Evolutionary conservation across 2,329 filamentous ascomycete genomes (phyloP).

Genomic region (Fusarium solani-melongenae): DNA sequence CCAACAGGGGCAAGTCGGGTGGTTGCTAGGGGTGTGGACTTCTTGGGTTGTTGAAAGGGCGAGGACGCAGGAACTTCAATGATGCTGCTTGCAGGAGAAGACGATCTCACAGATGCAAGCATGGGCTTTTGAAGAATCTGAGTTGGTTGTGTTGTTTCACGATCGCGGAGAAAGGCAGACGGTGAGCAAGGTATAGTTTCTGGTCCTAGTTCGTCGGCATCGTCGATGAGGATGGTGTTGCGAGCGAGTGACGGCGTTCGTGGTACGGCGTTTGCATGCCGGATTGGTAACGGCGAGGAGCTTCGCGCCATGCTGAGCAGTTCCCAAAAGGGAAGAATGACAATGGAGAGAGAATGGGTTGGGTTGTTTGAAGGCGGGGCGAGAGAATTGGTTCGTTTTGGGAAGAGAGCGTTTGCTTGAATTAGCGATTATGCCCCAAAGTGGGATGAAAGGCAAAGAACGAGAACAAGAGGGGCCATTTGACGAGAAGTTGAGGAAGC

Average conservation of each 20-base stretch:
- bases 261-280: conserved; percentile 44
- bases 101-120: conserved; percentile 48
- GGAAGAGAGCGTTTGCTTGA: conserved; percentile 15
- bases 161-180: conserved; percentile 48
- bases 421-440: conserved; percentile 25
- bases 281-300: conserved; percentile 47
- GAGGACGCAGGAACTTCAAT: conserved; percentile 93
- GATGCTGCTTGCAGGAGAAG: conserved; percentile 58
- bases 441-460: conserved; percentile 18
- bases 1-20: conserved; percentile 80
- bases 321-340: background rate
- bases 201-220: conserved; percentile 58
- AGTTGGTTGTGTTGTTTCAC: conserved; percentile 56
- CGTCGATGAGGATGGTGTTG: conserved; percentile 45
- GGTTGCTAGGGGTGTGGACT: conserved; percentile 55
- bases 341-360: conserved; percentile 9
- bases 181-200: conserved; percentile 61
- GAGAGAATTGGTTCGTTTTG: conserved; percentile 5
- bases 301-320: conserved; percentile 41
- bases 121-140: conserved; percentile 58
- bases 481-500: background rate
- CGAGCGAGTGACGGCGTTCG: conserved; percentile 42
- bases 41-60: conserved; percentile 65
- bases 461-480: conserved; percentile 2
- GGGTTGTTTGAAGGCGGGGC: conserved; percentile 10